These are phyloP conservation scores for Polygonum aviculare DNA, from an alignment of 148 eudicot genomes.

Conservation along the genomic window DNA sequence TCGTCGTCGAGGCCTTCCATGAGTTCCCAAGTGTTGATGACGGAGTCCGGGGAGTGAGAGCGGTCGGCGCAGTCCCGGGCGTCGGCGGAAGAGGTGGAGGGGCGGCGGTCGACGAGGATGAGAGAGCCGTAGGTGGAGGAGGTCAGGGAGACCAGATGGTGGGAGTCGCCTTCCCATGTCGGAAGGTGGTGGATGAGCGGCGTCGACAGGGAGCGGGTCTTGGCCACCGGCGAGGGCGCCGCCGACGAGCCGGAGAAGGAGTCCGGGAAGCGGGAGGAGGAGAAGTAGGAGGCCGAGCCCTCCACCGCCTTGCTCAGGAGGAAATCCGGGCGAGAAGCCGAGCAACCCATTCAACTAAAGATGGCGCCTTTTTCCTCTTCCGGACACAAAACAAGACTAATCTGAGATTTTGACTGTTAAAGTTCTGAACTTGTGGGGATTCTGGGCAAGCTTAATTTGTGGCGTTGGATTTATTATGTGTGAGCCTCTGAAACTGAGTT, in stretches of 20 bases:
- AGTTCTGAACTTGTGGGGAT: too few species aligned
- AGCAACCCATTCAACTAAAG: slow-evolving; percentile 65
- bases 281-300: slow-evolving; percentile 24
- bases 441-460: not conserved
- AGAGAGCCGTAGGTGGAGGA: slow-evolving; percentile 90
- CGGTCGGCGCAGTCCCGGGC: slow-evolving; percentile 8
- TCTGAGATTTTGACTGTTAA: not conserved
- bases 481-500: not conserved
- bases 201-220: slow-evolving; percentile 51
- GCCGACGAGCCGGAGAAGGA: slow-evolving; percentile 1
- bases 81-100: slow-evolving; percentile 8
- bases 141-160: slow-evolving; percentile 82
- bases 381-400: not conserved
- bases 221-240: slow-evolving; percentile 20
- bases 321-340: slow-evolving; percentile 50
- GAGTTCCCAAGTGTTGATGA: slow-evolving; percentile 97
- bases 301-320: slow-evolving; percentile 29
- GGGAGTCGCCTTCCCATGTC: slow-evolving; percentile 56
- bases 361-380: not conserved
- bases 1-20: slow-evolving; percentile 94
- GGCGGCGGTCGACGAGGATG: slow-evolving; percentile 29
- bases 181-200: slow-evolving; percentile 82
- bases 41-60: slow-evolving; percentile 60
- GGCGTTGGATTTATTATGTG: not conserved
- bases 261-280: slow-evolving; percentile 8